Conservation (phyloP, 106 monocot genomes). For the Platanthera guangdongensis region DNA sequence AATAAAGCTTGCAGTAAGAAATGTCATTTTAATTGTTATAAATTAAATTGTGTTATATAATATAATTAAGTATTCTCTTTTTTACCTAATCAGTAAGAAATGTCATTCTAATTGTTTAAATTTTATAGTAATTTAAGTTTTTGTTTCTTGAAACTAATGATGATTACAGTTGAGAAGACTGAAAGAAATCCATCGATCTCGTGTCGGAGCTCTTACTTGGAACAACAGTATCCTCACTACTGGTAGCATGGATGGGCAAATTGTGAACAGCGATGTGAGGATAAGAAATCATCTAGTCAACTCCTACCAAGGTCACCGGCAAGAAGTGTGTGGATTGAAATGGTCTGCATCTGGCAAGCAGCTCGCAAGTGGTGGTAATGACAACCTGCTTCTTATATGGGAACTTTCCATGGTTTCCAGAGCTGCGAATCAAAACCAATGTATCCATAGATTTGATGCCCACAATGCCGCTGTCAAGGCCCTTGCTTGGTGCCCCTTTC, state of each 20-base stretch:
- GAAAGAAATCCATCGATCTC: constrained; percentile 17
- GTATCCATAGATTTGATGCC: constrained; percentile 13
- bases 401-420: constrained; percentile 24
- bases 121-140: not conserved
- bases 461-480: constrained; percentile 15
- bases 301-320: constrained; percentile 14
- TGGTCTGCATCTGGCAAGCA: constrained; percentile 25
- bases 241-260: constrained; percentile 24
- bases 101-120: not conserved
- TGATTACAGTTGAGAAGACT: constrained; percentile 14
- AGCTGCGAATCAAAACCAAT: constrained; percentile 5
- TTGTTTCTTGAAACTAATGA: not conserved
- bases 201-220: constrained; percentile 17
- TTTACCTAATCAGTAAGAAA: not conserved
- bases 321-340: constrained; percentile 25
- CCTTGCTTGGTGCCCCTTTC: constrained; percentile 19
- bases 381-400: constrained; percentile 46
- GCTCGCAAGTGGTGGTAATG: constrained; percentile 52
- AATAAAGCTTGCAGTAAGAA: no score
- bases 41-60: no score
- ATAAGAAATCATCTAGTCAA: constrained; percentile 12
- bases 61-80: no score
- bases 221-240: constrained; percentile 19
- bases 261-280: constrained; percentile 24
- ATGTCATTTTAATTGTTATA: no score